A percentile compares a stretch with the other conserved stretches of the same genome.
phyloP scores from a whole-genome alignment of 2,329 filamentous ascomycete genomes.

The Lecanicillium sp. region DNA sequence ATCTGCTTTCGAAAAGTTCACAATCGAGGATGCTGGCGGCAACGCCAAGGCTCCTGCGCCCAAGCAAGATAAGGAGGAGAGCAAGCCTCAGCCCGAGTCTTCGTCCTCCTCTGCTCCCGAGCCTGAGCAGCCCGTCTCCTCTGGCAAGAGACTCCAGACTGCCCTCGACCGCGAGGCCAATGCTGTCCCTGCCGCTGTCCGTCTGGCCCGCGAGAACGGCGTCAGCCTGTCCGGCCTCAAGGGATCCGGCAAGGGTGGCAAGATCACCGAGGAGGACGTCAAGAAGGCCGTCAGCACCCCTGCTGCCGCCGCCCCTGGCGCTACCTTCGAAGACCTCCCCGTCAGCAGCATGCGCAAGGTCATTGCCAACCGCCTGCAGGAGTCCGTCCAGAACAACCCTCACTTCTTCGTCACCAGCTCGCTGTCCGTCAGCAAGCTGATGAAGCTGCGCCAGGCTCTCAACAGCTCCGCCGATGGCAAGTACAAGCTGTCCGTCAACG shows the following conservation, averaged over 20 bases:
- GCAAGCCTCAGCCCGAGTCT: constrained; percentile 47
- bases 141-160: constrained; percentile 71
- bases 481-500: constrained; percentile 99
- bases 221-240: constrained; percentile 71
- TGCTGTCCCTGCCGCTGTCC: constrained; percentile 66
- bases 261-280: constrained; percentile 86
- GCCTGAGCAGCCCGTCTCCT: constrained; percentile 63
- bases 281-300: constrained; percentile 69
- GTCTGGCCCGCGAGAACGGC: constrained; percentile 77
- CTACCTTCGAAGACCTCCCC: constrained; percentile 76
- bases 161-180: constrained; percentile 75
- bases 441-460: constrained; percentile 90
- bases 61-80: constrained; percentile 60
- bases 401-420: constrained; percentile 95
- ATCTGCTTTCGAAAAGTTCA: constrained; percentile 81
- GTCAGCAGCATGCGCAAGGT: constrained; percentile 95
- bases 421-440: constrained; percentile 87
- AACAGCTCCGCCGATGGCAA: constrained; percentile 83
- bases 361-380: constrained; percentile 80
- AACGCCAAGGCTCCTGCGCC: constrained; percentile 57
- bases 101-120: constrained; percentile 23
- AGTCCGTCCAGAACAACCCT: constrained; percentile 89
- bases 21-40: constrained; percentile 82
- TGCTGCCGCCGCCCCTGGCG: constrained; percentile 46
- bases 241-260: constrained; percentile 77